phyloP scores from a whole-genome alignment of 2,329 filamentous ascomycete genomes.

The Ophiosphaerella narmari region DNA sequence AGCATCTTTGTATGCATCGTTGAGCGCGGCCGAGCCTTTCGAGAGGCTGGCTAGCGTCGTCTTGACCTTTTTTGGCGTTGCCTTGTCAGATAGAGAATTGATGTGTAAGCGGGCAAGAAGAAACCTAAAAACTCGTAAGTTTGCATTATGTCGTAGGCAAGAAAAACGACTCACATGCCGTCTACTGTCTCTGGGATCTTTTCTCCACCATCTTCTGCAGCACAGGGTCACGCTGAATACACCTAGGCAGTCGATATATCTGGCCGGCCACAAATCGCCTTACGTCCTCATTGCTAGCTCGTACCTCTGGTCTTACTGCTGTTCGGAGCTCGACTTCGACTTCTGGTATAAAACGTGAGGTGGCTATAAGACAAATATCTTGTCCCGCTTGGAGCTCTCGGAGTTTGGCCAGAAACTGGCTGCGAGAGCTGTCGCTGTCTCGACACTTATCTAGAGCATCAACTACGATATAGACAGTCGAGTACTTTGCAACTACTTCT shows the following conservation, averaged over 20 bases:
- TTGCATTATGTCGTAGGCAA: too few relatives aligned
- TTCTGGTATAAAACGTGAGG: conserved; percentile 22
- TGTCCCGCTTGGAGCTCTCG: background rate
- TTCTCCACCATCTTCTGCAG: too few relatives aligned
- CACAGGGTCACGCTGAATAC: too few relatives aligned
- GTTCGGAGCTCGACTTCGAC: conserved; percentile 13
- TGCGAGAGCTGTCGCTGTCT: conserved; percentile 13
- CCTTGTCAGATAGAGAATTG: conserved; percentile 12
- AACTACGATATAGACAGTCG: conserved; percentile 23
- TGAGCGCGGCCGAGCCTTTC: conserved; percentile 2
- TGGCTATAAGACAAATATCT: conserved; percentile 11
- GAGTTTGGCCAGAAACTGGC: conserved; percentile 4
- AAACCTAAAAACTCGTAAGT: background rate
- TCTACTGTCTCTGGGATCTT: too few relatives aligned
- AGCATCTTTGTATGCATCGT: conserved; percentile 12
- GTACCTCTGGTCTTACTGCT: conserved; percentile 17
- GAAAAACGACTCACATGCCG: too few relatives aligned
- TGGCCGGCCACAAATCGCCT: conserved; percentile 13
- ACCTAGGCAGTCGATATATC: too few relatives aligned
- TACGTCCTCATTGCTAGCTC: conserved; percentile 26
- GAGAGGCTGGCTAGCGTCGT: conserved; percentile 6
- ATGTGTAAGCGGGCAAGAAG: conserved; percentile 18
- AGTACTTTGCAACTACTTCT: conserved; percentile 5
- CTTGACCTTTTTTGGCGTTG: conserved; percentile 3
- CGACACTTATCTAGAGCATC: conserved; percentile 45